Evolutionary conservation across 257 asterid genomes (phyloP).

Genomic region (Solanum okadae): DNA sequence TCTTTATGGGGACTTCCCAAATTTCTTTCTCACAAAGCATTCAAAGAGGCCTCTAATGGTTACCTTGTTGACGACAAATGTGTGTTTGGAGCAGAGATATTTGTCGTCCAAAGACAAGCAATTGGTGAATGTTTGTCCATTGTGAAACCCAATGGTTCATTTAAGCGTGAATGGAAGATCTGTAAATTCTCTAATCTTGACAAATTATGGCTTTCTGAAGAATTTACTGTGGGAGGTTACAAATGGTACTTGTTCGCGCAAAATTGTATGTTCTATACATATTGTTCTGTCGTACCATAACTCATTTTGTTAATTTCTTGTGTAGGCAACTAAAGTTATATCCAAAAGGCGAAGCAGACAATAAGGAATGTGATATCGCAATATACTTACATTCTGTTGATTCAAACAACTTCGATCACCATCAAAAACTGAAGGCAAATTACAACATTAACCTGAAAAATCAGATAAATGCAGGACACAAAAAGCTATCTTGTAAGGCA

Average conservation of each 20-base stretch:
- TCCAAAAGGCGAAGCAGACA: not conserved
- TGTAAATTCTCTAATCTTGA: not conserved
- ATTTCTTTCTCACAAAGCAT: not conserved
- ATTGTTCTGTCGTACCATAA: not conserved
- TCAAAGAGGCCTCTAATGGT: slow-evolving; percentile 7
- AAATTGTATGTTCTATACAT: too few species aligned
- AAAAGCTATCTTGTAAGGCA: not conserved
- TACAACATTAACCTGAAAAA: not conserved
- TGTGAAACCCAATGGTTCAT: not conserved
- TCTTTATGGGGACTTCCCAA: slow-evolving; percentile 13
- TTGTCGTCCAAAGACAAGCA: not conserved
- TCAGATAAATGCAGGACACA: not conserved
- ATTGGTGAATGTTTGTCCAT: slow-evolving; percentile 1
- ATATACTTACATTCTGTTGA: not conserved
- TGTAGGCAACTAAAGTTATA: not conserved
- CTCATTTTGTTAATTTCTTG: not conserved
- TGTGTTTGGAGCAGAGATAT: slow-evolving; percentile 13
- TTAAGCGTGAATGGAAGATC: not conserved
- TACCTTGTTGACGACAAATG: slow-evolving; percentile 10
- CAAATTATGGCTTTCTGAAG: not conserved
- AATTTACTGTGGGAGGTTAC: not conserved
- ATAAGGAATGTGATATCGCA: not conserved
- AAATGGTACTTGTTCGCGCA: not conserved
- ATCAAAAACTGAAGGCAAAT: not conserved
- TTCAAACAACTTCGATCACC: not conserved